Conservation (phyloP, 2,329 filamentous ascomycete species). For the Xylaria digitata region DNA sequence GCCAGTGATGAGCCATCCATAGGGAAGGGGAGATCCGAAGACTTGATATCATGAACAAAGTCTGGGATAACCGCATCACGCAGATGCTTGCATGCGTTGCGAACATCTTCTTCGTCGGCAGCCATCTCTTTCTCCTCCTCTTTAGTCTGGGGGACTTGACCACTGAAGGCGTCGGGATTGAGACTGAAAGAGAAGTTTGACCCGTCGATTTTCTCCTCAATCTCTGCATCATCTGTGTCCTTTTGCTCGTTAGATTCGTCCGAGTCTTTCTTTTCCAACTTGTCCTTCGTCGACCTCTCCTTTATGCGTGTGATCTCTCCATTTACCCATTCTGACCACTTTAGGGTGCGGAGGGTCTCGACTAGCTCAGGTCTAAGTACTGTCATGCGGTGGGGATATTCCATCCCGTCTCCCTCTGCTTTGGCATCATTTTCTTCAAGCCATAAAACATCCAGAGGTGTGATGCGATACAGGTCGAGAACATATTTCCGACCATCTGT, state of each 20-base stretch:
- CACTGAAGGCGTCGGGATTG: conserved; percentile 96
- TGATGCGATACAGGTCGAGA: conserved; percentile 94
- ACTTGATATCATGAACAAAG: conserved; percentile 85
- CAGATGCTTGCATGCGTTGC: conserved; percentile 83
- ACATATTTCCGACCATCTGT: conserved; percentile 98
- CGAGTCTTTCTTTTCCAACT: conserved; percentile 38
- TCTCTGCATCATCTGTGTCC: conserved; percentile 51
- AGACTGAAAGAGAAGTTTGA: conserved; percentile 88
- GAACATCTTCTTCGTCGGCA: conserved; percentile 88
- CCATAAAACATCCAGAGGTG: conserved; percentile 91
- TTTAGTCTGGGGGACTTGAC: conserved; percentile 88
- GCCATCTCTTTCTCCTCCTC: conserved; percentile 87
- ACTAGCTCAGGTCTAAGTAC: conserved; percentile 91
- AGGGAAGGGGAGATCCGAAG: conserved; percentile 94
- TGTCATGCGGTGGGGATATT: conserved; percentile 96
- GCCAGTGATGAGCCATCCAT: conserved; percentile 97
- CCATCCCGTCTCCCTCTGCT: conserved; percentile 56
- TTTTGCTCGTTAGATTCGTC: conserved; percentile 46
- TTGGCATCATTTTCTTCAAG: conserved; percentile 77
- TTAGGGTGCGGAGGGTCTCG: conserved; percentile 83
- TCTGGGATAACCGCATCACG: conserved; percentile 83
- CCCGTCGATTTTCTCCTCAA: conserved; percentile 82
- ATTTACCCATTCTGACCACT: conserved; percentile 90
- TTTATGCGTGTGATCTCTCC: conserved; percentile 73
- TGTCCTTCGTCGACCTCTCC: conserved; percentile 50